Percentiles rank a stretch among this genome's conserved stretches.
These are phyloP conservation scores for Orbilia javanica DNA, from an alignment of 2,329 filamentous ascomycete species.

Conservation along the genomic window DNA sequence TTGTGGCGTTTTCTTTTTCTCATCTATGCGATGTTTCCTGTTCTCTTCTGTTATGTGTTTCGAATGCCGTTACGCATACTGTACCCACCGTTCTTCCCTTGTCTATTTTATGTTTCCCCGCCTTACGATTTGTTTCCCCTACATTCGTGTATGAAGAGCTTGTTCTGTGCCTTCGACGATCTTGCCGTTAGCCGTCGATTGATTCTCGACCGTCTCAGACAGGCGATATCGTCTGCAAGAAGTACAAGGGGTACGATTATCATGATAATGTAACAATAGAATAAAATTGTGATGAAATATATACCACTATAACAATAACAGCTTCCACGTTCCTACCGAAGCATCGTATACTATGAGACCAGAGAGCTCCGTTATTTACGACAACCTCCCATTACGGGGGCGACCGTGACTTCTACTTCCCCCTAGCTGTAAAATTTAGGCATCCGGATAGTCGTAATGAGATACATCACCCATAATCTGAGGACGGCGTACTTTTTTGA, in stretches of 20 bases:
- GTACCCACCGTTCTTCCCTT: neutral
- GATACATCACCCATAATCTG: too few species aligned
- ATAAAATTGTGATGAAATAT: neutral
- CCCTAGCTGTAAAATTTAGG: too few species aligned
- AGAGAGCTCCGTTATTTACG: too few species aligned
- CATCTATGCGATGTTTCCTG: neutral
- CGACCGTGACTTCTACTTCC: too few species aligned
- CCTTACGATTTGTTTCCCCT: constrained; percentile 41
- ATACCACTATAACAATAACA: neutral
- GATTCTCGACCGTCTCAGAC: constrained; percentile 45
- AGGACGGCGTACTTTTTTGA: too few species aligned
- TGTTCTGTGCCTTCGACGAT: neutral
- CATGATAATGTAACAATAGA: constrained; percentile 16
- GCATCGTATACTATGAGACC: too few species aligned
- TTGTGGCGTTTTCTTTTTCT: constrained; percentile 39
- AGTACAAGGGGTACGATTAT: neutral
- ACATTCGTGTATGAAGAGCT: constrained; percentile 7
- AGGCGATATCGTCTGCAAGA: neutral
- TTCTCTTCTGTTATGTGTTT: neutral
- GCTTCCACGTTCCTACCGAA: too few species aligned
- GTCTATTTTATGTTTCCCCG: constrained; percentile 39
- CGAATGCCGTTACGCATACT: neutral
- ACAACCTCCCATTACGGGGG: neutral
- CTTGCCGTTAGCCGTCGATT: neutral
- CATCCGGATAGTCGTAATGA: too few species aligned